Conservation (phyloP, 1,284 basidiomycete genomes). For the Ustilago nuda region DNA sequence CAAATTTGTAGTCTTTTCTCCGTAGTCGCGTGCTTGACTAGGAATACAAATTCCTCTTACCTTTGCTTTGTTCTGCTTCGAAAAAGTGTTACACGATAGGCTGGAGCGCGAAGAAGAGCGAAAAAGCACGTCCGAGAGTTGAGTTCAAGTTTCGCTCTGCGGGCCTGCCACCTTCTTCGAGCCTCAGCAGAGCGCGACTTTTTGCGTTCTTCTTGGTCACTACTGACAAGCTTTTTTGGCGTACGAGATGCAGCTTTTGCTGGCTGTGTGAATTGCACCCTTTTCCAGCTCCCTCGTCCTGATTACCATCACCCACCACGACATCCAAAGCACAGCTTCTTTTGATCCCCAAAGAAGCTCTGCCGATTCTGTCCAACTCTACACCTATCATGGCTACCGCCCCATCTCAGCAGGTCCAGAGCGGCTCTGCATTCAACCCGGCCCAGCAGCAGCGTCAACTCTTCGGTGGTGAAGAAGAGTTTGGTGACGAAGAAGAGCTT, state of each 20-base stretch:
- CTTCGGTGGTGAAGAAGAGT: conserved; percentile 56
- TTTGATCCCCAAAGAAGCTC: conserved; percentile 38
- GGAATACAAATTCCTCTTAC: conserved; percentile 3
- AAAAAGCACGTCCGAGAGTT: not conserved
- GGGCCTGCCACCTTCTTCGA: not conserved
- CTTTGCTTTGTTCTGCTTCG: not conserved
- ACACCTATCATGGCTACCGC: conserved; percentile 36
- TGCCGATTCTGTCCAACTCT: conserved; percentile 9
- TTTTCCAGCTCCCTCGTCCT: not conserved
- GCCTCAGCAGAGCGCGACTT: not conserved
- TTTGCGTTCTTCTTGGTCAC: conserved; percentile 1
- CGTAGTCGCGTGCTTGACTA: conserved; percentile 1
- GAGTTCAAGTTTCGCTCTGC: not conserved
- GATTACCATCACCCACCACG: conserved; percentile 9
- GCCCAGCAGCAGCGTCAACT: conserved; percentile 52
- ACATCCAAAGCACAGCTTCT: conserved; percentile 28
- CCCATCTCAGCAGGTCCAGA: conserved; percentile 42
- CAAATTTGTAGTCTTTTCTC: not conserved
- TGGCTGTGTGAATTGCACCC: conserved; percentile 7
- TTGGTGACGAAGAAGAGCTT: conserved; percentile 54
- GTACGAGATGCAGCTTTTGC: not conserved
- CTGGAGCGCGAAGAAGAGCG: conserved; percentile 5
- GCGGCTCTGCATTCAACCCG: conserved; percentile 29
- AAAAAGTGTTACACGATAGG: conserved; percentile 16
- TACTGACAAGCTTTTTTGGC: not conserved